Percentiles rank a stretch among this genome's conserved stretches.
Conservation (phyloP, 1,139 yeast species). For the Blastobotrys illinoisensis region DNA sequence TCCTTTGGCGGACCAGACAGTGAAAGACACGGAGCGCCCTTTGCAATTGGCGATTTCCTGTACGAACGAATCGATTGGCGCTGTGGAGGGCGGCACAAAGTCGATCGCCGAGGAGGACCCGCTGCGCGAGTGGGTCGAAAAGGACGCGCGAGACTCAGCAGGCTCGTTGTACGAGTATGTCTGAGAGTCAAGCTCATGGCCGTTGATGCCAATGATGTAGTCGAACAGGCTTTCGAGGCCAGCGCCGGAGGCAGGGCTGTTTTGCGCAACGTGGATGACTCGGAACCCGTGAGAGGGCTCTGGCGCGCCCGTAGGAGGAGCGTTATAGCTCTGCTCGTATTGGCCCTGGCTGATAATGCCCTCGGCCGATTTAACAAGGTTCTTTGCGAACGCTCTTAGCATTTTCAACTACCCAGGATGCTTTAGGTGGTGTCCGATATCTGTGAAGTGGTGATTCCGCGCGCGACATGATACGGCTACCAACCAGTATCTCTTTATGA, state of each 20-base stretch:
- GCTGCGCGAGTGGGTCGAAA: neutral
- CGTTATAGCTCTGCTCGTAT: neutral
- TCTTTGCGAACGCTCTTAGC: constrained; percentile 66
- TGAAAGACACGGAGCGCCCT: constrained; percentile 45
- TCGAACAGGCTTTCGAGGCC: constrained; percentile 85
- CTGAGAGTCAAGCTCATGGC: constrained; percentile 43
- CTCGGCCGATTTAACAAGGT: constrained; percentile 72
- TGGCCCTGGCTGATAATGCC: constrained; percentile 25
- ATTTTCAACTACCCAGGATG: neutral
- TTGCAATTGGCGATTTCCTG: constrained; percentile 27
- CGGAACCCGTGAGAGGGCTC: constrained; percentile 47
- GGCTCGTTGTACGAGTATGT: neutral
- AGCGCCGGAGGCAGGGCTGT: constrained; percentile 39
- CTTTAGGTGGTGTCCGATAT: too few species aligned
- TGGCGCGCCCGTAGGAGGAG: constrained; percentile 22
- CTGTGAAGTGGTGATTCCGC: neutral
- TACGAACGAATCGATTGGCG: constrained; percentile 28
- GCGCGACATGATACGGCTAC: too few species aligned
- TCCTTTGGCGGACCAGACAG: constrained; percentile 90
- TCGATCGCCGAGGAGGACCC: constrained; percentile 21
- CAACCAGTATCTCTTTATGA: too few species aligned
- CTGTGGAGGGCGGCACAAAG: constrained; percentile 11
- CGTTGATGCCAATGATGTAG: constrained; percentile 71
- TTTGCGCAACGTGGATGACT: constrained; percentile 44
- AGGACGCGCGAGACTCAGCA: neutral